These are phyloP conservation scores for Psilocybe mexicana DNA, from an alignment of 1,284 basidiomycete species.

Conservation along the genomic window DNA sequence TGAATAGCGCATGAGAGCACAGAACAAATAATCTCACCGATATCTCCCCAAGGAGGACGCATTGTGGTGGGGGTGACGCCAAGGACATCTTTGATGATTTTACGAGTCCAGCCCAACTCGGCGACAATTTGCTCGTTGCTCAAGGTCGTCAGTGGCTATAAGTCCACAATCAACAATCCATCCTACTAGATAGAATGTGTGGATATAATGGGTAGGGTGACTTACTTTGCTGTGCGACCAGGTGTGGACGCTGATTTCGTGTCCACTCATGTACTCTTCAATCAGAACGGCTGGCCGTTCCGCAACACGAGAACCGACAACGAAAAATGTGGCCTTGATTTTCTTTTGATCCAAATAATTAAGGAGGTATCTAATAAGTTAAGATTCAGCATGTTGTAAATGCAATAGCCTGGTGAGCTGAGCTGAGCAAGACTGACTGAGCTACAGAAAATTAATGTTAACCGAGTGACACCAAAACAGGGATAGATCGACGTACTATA, in stretches of 20 bases:
- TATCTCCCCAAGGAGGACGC: slow-evolving; percentile 64
- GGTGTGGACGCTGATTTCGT: slow-evolving; percentile 80
- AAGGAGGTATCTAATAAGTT: slow-evolving; percentile 55
- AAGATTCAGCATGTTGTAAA: slow-evolving; percentile 4
- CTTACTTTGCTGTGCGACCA: slow-evolving; percentile 66
- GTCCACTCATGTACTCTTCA: slow-evolving; percentile 84
- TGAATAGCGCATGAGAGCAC: slow-evolving; percentile 14
- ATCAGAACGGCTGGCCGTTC: slow-evolving; percentile 77
- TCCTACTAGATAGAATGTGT: not conserved
- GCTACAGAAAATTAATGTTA: slow-evolving; percentile 35
- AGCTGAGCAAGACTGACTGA: slow-evolving; percentile 34
- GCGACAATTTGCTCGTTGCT: slow-evolving; percentile 90
- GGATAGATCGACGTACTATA: slow-evolving; percentile 58
- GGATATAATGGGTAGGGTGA: slow-evolving; percentile 17
- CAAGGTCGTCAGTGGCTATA: slow-evolving; percentile 74
- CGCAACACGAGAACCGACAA: slow-evolving; percentile 88
- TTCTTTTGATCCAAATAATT: slow-evolving; percentile 67
- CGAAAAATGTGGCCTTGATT: slow-evolving; percentile 87
- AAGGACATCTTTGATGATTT: slow-evolving; percentile 75
- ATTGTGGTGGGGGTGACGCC: slow-evolving; percentile 80
- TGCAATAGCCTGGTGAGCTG: slow-evolving; percentile 15
- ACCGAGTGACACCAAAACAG: slow-evolving; percentile 1
- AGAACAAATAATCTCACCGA: slow-evolving; percentile 36
- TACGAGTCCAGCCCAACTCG: slow-evolving; percentile 90
- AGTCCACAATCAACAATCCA: not conserved